Percentiles rank a stretch among this genome's conserved stretches.
Conservation (phyloP, 495 filamentous ascomycete genomes). For the Penicillium arizonense region DNA sequence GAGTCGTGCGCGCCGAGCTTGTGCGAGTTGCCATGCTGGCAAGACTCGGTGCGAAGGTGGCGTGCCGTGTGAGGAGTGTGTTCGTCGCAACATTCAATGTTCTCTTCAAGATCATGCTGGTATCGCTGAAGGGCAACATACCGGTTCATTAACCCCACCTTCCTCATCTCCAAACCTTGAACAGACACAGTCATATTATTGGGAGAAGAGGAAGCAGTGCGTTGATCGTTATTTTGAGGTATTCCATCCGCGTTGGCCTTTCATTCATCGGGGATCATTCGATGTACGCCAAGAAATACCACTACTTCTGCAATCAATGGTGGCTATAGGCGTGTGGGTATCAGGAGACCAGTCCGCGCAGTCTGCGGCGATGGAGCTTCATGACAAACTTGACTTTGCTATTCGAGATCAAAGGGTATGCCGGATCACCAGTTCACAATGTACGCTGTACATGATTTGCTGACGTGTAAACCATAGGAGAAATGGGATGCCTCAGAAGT, state of each 20-base stretch:
- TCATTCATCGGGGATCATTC: constrained; percentile 29
- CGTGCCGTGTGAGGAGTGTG: constrained; percentile 23
- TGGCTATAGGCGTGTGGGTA: constrained; percentile 28
- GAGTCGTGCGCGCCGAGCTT: constrained; percentile 15
- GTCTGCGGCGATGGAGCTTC: constrained; percentile 22
- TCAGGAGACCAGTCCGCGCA: constrained; percentile 11
- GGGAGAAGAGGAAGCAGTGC: constrained; percentile 13
- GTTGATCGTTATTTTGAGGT: constrained; percentile 25
- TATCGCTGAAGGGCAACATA: neutral
- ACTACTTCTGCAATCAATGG: constrained; percentile 28
- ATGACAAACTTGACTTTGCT: constrained; percentile 18
- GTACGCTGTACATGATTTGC: neutral
- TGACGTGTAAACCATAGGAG: constrained; percentile 13
- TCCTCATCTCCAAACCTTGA: neutral
- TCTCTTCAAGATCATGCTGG: constrained; percentile 1
- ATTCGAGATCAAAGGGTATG: constrained; percentile 27
- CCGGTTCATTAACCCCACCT: neutral
- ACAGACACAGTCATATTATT: neutral
- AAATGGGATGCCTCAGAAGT: constrained; percentile 26
- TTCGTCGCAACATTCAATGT: constrained; percentile 19
- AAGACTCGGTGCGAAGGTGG: constrained; percentile 30
- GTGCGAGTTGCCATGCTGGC: constrained; percentile 16
- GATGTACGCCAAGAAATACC: constrained; percentile 11
- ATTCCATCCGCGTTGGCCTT: constrained; percentile 33
- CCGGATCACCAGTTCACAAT: too few species aligned